These are phyloP conservation scores for Alnus rubra DNA, from an alignment of 306 rosid genomes.

Conservation along the genomic window DNA sequence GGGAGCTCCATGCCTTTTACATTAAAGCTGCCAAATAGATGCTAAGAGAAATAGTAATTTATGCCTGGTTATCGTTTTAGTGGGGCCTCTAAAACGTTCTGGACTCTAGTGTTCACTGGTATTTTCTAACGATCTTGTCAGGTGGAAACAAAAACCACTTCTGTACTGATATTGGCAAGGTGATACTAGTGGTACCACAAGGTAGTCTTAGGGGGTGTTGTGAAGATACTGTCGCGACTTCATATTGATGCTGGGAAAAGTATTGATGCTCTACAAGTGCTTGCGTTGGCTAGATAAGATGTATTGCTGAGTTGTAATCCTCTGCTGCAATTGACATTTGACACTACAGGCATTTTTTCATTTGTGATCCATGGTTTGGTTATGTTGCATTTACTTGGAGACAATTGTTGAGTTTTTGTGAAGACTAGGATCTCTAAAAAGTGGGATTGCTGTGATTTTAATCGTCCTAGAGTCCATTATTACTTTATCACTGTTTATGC, in stretches of 20 bases:
- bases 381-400: not conserved
- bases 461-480: constrained; percentile 1
- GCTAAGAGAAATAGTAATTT: not conserved
- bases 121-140: too few species aligned
- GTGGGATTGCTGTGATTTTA: not conserved
- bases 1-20: not conserved
- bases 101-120: too few species aligned
- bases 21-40: not conserved
- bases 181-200: not conserved
- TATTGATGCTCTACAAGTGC: not conserved
- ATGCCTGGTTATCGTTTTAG: not conserved
- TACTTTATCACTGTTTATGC: not conserved
- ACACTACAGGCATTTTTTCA: not conserved
- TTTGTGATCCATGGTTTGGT: not conserved
- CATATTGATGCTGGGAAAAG: not conserved
- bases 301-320: not conserved
- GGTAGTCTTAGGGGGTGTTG: not conserved
- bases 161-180: not conserved
- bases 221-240: not conserved
- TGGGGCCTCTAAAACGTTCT: not conserved
- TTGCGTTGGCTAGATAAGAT: not conserved
- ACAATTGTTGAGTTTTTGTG: not conserved
- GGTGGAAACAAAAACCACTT: not conserved
- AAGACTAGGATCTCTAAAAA: not conserved
- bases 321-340: not conserved